Evolutionary conservation across 2,329 filamentous ascomycete genomes (phyloP).

Genomic region (Calonectria pseudoturangicola): DNA sequence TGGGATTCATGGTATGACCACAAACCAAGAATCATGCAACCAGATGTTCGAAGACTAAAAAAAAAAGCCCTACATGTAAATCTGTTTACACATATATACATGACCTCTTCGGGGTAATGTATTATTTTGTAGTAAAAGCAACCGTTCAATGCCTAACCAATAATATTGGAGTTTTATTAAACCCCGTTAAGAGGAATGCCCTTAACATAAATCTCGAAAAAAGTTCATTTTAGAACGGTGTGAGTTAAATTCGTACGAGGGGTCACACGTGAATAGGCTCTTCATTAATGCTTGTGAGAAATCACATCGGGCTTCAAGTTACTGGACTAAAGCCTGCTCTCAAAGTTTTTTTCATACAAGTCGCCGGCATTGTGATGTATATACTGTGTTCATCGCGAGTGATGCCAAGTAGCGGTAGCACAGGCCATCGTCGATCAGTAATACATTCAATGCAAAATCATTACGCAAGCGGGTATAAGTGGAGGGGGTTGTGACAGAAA

Average conservation of each 20-base stretch:
- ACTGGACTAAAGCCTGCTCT: background rate
- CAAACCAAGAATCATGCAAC: background rate
- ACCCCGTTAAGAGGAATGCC: too few relatives aligned
- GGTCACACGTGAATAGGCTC: background rate
- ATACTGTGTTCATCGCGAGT: too few relatives aligned
- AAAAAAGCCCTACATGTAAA: too few relatives aligned
- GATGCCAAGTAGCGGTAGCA: too few relatives aligned
- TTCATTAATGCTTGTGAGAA: background rate
- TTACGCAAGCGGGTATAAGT: constrained; percentile 2
- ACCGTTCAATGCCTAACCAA: too few relatives aligned
- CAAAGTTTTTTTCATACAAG: too few relatives aligned
- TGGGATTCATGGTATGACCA: background rate
- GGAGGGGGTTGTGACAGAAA: background rate
- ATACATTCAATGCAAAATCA: background rate
- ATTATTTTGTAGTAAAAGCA: too few relatives aligned
- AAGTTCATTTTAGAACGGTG: too few relatives aligned
- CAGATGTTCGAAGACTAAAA: too few relatives aligned
- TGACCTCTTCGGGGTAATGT: background rate
- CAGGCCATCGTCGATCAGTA: too few relatives aligned
- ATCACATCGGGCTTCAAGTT: background rate
- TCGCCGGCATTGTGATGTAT: background rate
- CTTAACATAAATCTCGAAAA: too few relatives aligned
- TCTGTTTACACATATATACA: background rate
- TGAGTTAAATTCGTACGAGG: background rate
- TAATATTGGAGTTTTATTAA: too few relatives aligned